A percentile compares a stretch with the other conserved stretches of the same genome.
Conservation (phyloP, 2,329 filamentous ascomycete genomes). For the Neofusicoccum laricinum region DNA sequence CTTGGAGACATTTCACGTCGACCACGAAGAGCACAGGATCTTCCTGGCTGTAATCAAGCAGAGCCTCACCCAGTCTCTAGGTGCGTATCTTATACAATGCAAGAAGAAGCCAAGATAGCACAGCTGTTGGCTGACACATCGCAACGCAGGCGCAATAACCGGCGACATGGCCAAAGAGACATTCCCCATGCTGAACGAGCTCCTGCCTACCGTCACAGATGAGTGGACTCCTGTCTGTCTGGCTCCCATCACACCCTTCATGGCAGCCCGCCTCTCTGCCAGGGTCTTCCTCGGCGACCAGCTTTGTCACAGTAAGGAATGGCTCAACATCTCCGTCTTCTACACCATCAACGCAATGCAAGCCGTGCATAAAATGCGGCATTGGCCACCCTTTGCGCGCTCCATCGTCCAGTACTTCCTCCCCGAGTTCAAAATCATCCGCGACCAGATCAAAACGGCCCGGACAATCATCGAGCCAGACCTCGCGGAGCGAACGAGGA, state of each 20-base stretch:
- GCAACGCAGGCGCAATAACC: not conserved
- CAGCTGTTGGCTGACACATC: not conserved
- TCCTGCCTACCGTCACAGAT: not conserved
- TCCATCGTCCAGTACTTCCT: conserved; percentile 24
- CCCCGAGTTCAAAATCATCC: not conserved
- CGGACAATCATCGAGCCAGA: not conserved
- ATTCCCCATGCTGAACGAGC: not conserved
- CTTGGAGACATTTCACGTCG: not conserved
- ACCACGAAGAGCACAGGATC: not conserved
- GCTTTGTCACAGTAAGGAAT: conserved; percentile 37
- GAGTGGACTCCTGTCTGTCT: conserved; percentile 22
- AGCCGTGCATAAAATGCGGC: conserved; percentile 31
- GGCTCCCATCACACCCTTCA: conserved; percentile 35
- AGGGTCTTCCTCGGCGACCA: conserved; percentile 34
- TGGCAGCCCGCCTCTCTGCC: conserved; percentile 34
- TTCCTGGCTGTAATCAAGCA: not conserved
- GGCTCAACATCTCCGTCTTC: conserved; percentile 33
- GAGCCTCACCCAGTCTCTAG: not conserved
- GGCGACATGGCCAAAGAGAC: not conserved
- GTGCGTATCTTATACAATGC: not conserved
- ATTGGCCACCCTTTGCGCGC: conserved; percentile 33
- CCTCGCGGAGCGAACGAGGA: not conserved
- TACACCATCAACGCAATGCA: conserved; percentile 38
- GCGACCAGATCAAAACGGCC: not conserved
- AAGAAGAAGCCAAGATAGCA: no score